Conservation (phyloP, 2,329 filamentous ascomycete genomes). For the Parastagonospora avenae region DNA sequence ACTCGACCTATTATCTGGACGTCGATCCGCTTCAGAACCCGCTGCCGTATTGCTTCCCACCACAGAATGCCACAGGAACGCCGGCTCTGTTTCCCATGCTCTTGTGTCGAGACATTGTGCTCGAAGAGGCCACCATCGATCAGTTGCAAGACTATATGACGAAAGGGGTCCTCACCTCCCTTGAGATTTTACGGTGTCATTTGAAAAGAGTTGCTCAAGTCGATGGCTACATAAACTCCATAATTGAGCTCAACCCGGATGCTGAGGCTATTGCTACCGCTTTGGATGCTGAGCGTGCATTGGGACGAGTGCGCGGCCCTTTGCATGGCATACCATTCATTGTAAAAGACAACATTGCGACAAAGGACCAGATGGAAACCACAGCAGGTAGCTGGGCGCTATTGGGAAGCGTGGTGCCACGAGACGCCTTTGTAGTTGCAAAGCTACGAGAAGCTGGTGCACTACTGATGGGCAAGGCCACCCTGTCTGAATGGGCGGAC, state of each 20-base stretch:
- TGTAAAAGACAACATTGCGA: conserved; percentile 66
- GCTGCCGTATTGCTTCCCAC: conserved; percentile 45
- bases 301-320: conserved; percentile 64
- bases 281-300: conserved; percentile 64
- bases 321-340: conserved; percentile 78
- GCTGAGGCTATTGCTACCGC: conserved; percentile 63
- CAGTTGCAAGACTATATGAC: conserved; percentile 65
- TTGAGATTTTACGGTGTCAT: conserved; percentile 46
- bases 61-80: conserved; percentile 28
- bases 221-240: conserved; percentile 65
- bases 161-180: conserved; percentile 45
- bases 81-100: conserved; percentile 65
- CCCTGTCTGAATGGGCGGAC: conserved; percentile 72
- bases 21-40: conserved; percentile 31
- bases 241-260: conserved; percentile 73
- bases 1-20: conserved; percentile 16
- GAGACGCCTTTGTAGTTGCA: conserved; percentile 69
- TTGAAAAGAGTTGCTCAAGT: conserved; percentile 65
- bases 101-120: conserved; percentile 61
- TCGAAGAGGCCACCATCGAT: conserved; percentile 74
- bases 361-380: conserved; percentile 73
- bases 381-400: conserved; percentile 74
- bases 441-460: conserved; percentile 69
- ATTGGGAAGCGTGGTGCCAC: conserved; percentile 67
- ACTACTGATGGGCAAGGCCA: conserved; percentile 70